Base-by-base conservation (phyloP, 768 basidiomycete species). In the Tricholoma sp. region DNA sequence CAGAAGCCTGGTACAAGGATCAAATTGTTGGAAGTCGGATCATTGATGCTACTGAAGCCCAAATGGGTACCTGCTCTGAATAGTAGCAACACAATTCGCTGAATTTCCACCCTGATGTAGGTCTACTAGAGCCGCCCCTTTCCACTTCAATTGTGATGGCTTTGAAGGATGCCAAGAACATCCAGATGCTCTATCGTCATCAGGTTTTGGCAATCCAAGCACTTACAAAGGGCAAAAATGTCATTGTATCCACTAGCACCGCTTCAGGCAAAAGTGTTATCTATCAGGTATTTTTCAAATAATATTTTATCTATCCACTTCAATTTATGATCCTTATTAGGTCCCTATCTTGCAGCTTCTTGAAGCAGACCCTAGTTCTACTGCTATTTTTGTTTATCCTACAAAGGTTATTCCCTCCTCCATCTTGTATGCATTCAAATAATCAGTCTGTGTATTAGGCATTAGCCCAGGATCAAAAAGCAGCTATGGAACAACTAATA, bases 251-350 rank as follows among this genome's bases (percentile, higher is more conserved):
- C 4, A 95, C 93, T 0, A 88, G 86, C 59, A 96, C 94, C 7
- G 92, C 93, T 6, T 93, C 91, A 4, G 91, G 91, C 3, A 94
- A 93, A 72, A 92, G 89, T 70, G 73, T 92, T 12, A 91, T 93
- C 42, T 94, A 92, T 67, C 91, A 93, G 74, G 90, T 86, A 56
- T 32, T 63, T 52, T 41, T 32, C 4, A 2, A 2, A 18, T 13
- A 28, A 17, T 32, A 9, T 17, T 8, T 33, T 28, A 34, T 51
- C 24, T 51, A 12, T 45, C 36, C 29, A 11, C n/a, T 31, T 7
- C 15, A 10, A 4, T 20, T 1, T n/a, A 20, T 34, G 28, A 42
- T 32, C 5, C 29, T 15, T 13, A 24, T 47, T 52, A 92, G 88
- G 79, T 93, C 18, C 92, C 93, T 0, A 65, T 91, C 5, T 68